Conservation (phyloP, 2,329 filamentous ascomycete genomes). For the Paecilomyces variotii region DNA sequence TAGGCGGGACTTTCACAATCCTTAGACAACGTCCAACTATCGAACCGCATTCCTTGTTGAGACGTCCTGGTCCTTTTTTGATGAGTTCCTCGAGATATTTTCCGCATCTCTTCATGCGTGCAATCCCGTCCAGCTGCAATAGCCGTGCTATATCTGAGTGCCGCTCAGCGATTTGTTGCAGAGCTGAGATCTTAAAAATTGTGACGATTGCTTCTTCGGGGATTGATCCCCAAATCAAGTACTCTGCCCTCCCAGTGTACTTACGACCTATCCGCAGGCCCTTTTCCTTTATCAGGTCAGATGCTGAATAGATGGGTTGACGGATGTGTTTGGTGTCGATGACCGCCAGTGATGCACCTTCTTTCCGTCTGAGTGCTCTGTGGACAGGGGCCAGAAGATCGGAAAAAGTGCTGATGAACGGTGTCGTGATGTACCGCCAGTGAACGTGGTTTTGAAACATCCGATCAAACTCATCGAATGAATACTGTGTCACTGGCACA, state of each 20-base stretch:
- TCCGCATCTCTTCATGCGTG: not conserved
- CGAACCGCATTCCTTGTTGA: conserved; percentile 11
- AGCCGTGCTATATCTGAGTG: conserved; percentile 14
- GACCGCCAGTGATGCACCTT: conserved; percentile 19
- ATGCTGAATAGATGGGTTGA: conserved; percentile 18
- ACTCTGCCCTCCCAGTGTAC: conserved; percentile 15
- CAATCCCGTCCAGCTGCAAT: conserved; percentile 18
- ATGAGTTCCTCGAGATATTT: conserved; percentile 10
- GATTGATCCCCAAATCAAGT: conserved; percentile 26
- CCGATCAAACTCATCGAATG: conserved; percentile 10
- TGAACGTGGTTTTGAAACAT: conserved; percentile 19
- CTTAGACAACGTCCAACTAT: conserved; percentile 16
- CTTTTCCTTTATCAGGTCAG: conserved; percentile 13
- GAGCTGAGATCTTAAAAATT: conserved; percentile 14
- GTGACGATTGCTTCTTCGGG: conserved; percentile 18
- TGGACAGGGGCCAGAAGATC: conserved; percentile 23
- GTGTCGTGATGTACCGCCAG: conserved; percentile 11
- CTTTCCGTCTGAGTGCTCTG: conserved; percentile 15
- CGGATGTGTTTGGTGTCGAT: conserved; percentile 22
- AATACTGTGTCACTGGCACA: conserved; percentile 7
- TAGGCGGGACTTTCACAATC: conserved; percentile 12
- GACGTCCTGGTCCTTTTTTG: not conserved
- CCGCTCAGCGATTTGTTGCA: conserved; percentile 12
- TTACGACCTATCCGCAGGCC: conserved; percentile 14
- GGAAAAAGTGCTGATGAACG: conserved; percentile 26